Base-by-base conservation (phyloP, 495 filamentous ascomycete species). In the Penicillium subrubescens region DNA sequence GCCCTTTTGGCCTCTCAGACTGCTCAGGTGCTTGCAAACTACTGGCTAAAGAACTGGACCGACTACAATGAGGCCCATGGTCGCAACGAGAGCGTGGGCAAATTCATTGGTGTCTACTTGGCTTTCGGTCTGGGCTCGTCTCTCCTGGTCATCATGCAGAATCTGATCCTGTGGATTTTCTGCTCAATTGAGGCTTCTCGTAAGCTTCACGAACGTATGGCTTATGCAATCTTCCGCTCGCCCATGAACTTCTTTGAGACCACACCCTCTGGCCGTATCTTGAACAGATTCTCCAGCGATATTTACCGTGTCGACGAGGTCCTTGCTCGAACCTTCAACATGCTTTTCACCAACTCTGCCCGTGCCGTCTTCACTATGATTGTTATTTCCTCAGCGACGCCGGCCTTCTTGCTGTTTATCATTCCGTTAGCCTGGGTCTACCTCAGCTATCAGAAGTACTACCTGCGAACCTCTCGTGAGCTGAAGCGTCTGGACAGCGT, bases 161-260 rank as follows among this genome's bases (percentile, higher is more conserved):
- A 94, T 31, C 80, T 99, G 60, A 94, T 99, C 62, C 81, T 99
- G 21, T 98, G 94, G 94, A 97, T 99, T 66, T 97, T 97, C 80
- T 99, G 96, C 78, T 97, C 96, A 3, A 97, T 99, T 64, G 94
- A 98, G 85, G 96, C 96, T 55, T 97, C 93, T 43, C 87, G 94
- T 21, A 98, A 98, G 77, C 85, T 99, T 31, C 96, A 99, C 75
- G 94, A 99, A 78, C 87, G 92, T 62, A 99, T 99, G 96, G 96
- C 96, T 48, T 93, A 90, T 68, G 92, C 96, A 7, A 98, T 98
- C 69, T 99, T 99, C 83, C 88, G 95, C 71, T 95, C 93, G 17
- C 96, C 96, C 27, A 99, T 99, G 96, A 93, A 86, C 68, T 99
- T 99, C 78, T 99, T 99, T 68, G 96, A 99, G 75, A 97, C 94